Base-by-base conservation (phyloP, 1,139 yeast species). In the Saccharomyces hybrid region DNA sequence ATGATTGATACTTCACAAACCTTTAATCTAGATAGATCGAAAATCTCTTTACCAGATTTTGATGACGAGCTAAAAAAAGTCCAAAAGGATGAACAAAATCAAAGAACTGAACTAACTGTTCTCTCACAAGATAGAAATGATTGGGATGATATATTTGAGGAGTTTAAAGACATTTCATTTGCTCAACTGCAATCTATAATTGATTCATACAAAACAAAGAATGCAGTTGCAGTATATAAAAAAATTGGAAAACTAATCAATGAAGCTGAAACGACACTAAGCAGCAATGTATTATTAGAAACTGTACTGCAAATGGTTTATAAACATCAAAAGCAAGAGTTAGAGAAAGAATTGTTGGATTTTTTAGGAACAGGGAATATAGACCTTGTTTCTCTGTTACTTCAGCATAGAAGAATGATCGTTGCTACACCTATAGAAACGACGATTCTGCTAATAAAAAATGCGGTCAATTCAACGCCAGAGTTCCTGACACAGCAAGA, bases 321-420 rank as follows among this genome's bases (percentile, higher is more conserved):
- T 11, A 57, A 64, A 0, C 55, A 78, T 8, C 61, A 62, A 14
- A 60, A 66, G 0, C 71, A 75, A 38, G 66, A 71, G 6, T 66
- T 77, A 41, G 89, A 84, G 53, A 86, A 83, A 51, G 86, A 82
- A 50, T 69, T 93, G 42, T 83, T 88, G 59, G 97, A 90, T 65
- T 76, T 88, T 8, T 70, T 93, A 3, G 98, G 99, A 0, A 86
- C 83, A 62, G 97, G 89, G 41, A 86, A 89, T 64, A 78, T 93
- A 58, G 96, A 89, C 53, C 70, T 90, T 52, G 86, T 90, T 8
- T 77, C 90, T 1, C 80, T 78, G 52, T 72, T 93, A 14, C 69
- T 91, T 3, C 82, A 81, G 56, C 74, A 83, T 54, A 78, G 82
- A 60, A 63, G 66, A 0, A 68, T 66, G 19, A 60, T 76, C 54